Evolutionary conservation across 2,329 filamentous ascomycete genomes (phyloP).

Genomic region (Aspergillus quadrilineatus): DNA sequence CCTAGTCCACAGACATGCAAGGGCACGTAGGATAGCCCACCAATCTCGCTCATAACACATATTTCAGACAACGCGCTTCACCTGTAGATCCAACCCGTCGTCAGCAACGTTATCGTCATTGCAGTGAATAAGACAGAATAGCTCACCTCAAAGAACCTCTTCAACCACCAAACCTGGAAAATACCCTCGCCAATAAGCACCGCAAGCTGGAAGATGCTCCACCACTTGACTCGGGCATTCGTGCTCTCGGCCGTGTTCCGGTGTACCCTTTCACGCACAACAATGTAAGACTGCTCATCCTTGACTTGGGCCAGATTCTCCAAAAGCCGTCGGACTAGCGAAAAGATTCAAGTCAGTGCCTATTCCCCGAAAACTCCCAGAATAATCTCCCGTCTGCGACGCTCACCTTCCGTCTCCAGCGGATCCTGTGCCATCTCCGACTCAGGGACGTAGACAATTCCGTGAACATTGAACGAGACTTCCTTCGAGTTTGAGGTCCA

Average conservation of each 20-base stretch:
- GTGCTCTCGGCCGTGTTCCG: constrained; percentile 98
- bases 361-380: constrained; percentile 74
- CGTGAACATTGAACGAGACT: constrained; percentile 98
- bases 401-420: constrained; percentile 74
- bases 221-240: constrained; percentile 97
- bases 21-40: neutral
- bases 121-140: neutral
- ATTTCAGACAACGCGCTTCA: constrained; percentile 49
- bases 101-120: neutral
- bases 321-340: constrained; percentile 72
- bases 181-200: constrained; percentile 87
- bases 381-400: constrained; percentile 37
- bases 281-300: constrained; percentile 97
- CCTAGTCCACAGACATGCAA: neutral
- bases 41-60: constrained; percentile 16
- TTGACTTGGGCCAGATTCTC: constrained; percentile 89
- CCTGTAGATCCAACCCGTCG: constrained; percentile 27
- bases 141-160: constrained; percentile 88
- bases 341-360: neutral
- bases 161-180: constrained; percentile 99
- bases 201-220: constrained; percentile 93
- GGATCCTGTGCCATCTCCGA: constrained; percentile 80
- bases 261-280: constrained; percentile 91
- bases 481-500: constrained; percentile 97
- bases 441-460: constrained; percentile 95